Conservation (phyloP, 345 rosid species). For the Arabidopsis suecica region DNA sequence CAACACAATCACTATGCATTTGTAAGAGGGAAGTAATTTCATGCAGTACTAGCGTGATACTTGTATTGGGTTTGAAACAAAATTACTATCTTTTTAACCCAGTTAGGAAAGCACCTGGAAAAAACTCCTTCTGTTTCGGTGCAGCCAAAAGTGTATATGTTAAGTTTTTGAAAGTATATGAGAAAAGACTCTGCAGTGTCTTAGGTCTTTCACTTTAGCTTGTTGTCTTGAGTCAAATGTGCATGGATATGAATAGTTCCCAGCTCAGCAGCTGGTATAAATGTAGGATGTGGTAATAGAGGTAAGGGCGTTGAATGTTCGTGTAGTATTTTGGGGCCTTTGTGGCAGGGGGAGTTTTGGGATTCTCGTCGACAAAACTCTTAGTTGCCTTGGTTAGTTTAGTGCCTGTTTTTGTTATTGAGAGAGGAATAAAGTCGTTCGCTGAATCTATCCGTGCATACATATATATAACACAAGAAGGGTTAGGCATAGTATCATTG, state of each 20-base stretch:
- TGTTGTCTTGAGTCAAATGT: conserved; percentile 10
- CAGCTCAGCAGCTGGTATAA: not conserved
- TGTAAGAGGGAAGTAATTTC: not conserved
- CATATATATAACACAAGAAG: not conserved
- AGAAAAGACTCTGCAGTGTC: conserved; percentile 11
- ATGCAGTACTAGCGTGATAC: not conserved
- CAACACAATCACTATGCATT: conserved; percentile 1
- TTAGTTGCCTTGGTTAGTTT: not conserved
- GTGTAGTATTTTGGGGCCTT: not conserved
- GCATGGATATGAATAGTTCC: conserved; percentile 2
- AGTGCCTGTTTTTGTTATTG: not conserved
- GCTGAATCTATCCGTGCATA: not conserved
- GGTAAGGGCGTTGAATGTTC: not conserved
- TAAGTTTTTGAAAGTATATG: conserved; percentile 13
- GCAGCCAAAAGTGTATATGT: not conserved
- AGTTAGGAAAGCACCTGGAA: not conserved
- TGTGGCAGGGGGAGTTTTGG: not conserved
- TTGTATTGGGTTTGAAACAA: conserved; percentile 11
- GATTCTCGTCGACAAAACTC: not conserved
- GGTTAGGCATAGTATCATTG: not conserved
- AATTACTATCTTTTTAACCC: not conserved
- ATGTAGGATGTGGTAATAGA: not conserved
- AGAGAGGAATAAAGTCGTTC: not conserved
- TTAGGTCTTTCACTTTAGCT: not conserved
- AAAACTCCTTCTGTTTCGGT: not conserved